Evolutionary conservation across 305 asterid species (phyloP), one percentile per base, ranked within the genome.

Genomic region (Petunia hybrid): DNA sequence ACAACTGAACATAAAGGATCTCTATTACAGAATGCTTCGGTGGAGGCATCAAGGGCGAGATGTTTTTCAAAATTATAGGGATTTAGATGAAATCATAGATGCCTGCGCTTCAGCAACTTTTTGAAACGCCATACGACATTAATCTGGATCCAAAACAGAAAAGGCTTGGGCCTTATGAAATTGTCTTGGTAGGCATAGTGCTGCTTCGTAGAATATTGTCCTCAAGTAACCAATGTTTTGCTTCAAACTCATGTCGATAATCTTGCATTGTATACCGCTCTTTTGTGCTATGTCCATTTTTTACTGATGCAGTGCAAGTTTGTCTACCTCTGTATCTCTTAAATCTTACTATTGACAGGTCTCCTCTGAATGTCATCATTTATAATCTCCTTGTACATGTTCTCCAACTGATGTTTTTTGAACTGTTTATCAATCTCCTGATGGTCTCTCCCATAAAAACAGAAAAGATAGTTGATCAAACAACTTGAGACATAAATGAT

Each of bases 21-120:
- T 92, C 81, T 85, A 73, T 71, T 56, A 73, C 22, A 85, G 95
- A 80, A 73, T 91, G 76, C 73, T 81, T 41, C 85, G 87, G 80
- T 94, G 97, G 98, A 88, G 87, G 78, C 70, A 64, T 83, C 90
- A 89, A 82, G 93, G 95, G 69, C 83, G 85, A 76, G 89, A 86
- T 83, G 89, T 82, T 39, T 87, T 82, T 74, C 82, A 69, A 80
- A 85, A 83, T 65, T 79, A 83, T 87, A 83, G 80, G 86, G 94
- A 87, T 71, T 74, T 90, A 51, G 87, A 88, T 69, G 81, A 68
- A 76, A 55, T 89, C 63, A 85, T 90, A 64, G 88, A 84, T 64
- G 84, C 88, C 81, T 79, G 87, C 85, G 80, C 46, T 78, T 81
- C 66, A 60, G 81, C 82, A 61, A 80, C 80, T 60, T 59, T 59